Base-by-base conservation (phyloP, 2,329 filamentous ascomycete genomes). In the Aspergillus sojae region DNA sequence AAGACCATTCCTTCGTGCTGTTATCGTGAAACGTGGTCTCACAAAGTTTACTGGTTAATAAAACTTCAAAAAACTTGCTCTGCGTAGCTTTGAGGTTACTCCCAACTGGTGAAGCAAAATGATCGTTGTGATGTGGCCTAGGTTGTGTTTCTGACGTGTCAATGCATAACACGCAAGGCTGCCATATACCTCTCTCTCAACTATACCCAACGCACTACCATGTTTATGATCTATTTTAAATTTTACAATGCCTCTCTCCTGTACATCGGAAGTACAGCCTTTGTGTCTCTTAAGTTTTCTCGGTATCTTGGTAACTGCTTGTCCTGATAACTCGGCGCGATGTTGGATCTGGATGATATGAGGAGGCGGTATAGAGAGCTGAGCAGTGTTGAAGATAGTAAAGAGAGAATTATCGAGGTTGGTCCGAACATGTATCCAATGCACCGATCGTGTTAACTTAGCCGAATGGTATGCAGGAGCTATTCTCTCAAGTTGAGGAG, bases 371-470 rank as follows among this genome's bases (percentile, higher is more conserved):
- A 65, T 34, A 62, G 65, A 16, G 45, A 50, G 5, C 11, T 67
- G 28, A 53, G 54, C 21, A 53, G 53, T 16, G 56, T 54, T n/a
- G 68, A 69, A n/a, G 59, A 67, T 39, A 68, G 60, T 34, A 68
- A 69, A 21, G 66, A 68, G 32, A 58, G 58, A 9, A 63, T 70
- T 30, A 66, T 70, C 21, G 57, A 63, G 59, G 68, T 66, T 30
- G 16, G 46, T 30, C 16, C 11, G 57, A 54, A 5, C 28, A 1
- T n/a, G 11, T 5, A n/a, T 26, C 32, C 5, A 23, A 26, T 7
- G 5, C 4, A 4, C 6, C 2, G 11, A 23, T 41, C 19, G 30
- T 14, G 28, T 34, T 12, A 1, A 2, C 11, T 21, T 41, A 46
- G 36, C 36, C 52, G 59, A 16, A 28, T 34, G 14, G 28, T 9